A percentile compares a stretch with the other conserved stretches of the same genome.
These are phyloP conservation scores for Samsoniella hepiali DNA, from an alignment of 2,329 filamentous ascomycete genomes.

Conservation along the genomic window DNA sequence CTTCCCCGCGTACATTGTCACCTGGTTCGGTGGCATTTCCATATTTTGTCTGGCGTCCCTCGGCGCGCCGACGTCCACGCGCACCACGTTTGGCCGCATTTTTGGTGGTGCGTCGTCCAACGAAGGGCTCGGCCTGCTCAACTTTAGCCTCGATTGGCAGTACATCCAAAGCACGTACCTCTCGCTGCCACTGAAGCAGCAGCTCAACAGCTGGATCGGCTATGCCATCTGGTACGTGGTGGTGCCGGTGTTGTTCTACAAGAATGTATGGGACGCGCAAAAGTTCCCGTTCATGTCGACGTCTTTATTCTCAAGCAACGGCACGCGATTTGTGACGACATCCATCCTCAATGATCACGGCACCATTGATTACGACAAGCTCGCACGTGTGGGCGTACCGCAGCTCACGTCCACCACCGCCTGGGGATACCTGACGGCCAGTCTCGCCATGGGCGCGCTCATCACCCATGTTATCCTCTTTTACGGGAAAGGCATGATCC, in stretches of 20 bases:
- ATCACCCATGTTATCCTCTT: conserved; percentile 24
- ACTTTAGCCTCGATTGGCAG: conserved; percentile 43
- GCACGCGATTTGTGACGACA: conserved; percentile 24
- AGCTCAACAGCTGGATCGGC: conserved; percentile 37
- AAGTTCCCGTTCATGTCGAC: conserved; percentile 33
- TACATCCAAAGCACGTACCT: conserved; percentile 38
- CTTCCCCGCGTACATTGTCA: conserved; percentile 45
- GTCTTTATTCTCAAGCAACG: conserved; percentile 28
- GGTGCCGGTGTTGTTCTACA: conserved; percentile 39
- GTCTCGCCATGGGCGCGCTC: conserved; percentile 26
- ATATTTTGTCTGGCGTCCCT: conserved; percentile 47
- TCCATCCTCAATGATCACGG: conserved; percentile 25
- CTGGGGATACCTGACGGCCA: conserved; percentile 32
- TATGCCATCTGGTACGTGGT: conserved; percentile 34
- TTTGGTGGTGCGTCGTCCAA: conserved; percentile 41
- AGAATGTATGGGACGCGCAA: conserved; percentile 37
- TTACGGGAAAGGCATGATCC: conserved; percentile 22
- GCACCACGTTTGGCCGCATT: conserved; percentile 26
- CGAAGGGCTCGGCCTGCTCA: conserved; percentile 39
- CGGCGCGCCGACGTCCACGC: conserved; percentile 29
- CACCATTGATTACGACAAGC: conserved; percentile 28
- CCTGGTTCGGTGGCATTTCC: conserved; percentile 37
- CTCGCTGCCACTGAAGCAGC: conserved; percentile 36
- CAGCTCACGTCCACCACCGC: conserved; percentile 28
- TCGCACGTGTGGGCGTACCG: conserved; percentile 27